A percentile compares a stretch with the other conserved stretches of the same genome.
phyloP scores from a whole-genome alignment of 345 rosid genomes.

The Carallia brachiata region DNA sequence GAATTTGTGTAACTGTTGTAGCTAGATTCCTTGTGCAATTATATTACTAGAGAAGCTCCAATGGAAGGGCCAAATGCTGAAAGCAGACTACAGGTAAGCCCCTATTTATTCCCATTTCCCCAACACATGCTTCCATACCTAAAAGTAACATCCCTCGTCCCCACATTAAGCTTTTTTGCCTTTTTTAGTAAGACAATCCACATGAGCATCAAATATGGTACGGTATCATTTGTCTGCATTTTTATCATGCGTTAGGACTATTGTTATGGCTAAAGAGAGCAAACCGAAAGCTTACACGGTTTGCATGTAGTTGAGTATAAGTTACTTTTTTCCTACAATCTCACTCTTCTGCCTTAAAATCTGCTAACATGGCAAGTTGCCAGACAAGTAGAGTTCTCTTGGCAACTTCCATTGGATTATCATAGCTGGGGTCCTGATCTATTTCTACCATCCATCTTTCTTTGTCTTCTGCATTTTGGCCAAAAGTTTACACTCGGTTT shows the following conservation, averaged over 20 bases:
- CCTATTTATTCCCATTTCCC: background rate
- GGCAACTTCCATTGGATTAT: background rate
- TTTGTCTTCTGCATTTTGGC: background rate
- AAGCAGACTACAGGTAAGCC: background rate
- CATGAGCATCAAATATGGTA: slow-evolving; percentile 12
- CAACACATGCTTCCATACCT: slow-evolving; percentile 20
- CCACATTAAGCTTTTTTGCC: background rate
- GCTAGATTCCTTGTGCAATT: slow-evolving; percentile 5
- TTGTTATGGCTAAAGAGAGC: too few species aligned
- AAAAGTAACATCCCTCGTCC: slow-evolving; percentile 2
- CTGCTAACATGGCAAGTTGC: slow-evolving; percentile 13
- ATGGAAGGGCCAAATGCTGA: background rate
- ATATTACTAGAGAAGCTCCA: slow-evolving; percentile 2
- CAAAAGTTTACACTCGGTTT: background rate
- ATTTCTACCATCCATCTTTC: background rate
- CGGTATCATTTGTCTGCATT: slow-evolving; percentile 19
- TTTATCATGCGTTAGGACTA: slow-evolving; percentile 14
- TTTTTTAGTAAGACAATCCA: slow-evolving; percentile 3
- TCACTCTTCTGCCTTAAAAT: slow-evolving; percentile 16
- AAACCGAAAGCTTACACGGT: background rate
- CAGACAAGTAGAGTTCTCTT: slow-evolving; percentile 5
- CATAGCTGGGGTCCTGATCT: background rate
- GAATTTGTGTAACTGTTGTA: background rate
- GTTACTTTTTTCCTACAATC: slow-evolving; percentile 14
- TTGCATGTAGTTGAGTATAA: slow-evolving; percentile 19